Percentiles rank a stretch among this genome's conserved stretches.
phyloP scores from a whole-genome alignment of 805 yeast genomes.

The Danielia oregonensis region DNA sequence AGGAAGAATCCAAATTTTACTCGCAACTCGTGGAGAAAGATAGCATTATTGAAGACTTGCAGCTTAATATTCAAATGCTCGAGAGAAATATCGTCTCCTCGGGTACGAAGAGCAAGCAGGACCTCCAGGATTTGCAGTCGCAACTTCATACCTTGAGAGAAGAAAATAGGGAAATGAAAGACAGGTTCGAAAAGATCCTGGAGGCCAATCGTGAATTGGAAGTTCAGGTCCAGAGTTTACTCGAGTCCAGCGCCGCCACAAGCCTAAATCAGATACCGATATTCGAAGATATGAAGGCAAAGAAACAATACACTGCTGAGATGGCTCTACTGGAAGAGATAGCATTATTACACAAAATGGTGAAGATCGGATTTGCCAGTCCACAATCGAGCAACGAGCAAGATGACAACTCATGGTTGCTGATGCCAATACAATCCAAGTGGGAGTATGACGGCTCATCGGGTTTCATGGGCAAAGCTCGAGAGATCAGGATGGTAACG shows the following conservation, averaged over 20 bases:
- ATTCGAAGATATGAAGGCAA: constrained; percentile 31
- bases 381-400: neutral
- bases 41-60: constrained; percentile 37
- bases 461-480: constrained; percentile 2
- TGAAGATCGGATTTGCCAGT: constrained; percentile 4
- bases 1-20: neutral
- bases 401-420: constrained; percentile 21
- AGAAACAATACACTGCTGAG: constrained; percentile 28
- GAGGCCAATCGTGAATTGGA: constrained; percentile 19
- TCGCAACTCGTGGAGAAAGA: constrained; percentile 8
- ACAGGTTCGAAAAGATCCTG: constrained; percentile 16
- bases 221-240: constrained; percentile 23
- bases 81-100: constrained; percentile 40
- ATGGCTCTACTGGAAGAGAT: constrained; percentile 44
- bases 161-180: constrained; percentile 16
- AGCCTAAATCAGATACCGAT: constrained; percentile 11
- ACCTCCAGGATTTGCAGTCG: constrained; percentile 14
- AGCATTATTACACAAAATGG: constrained; percentile 35
- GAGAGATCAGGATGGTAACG: neutral
- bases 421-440: constrained; percentile 3
- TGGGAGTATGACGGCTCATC: neutral
- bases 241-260: constrained; percentile 16
- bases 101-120: constrained; percentile 24
- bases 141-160: constrained; percentile 6
- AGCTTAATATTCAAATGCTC: constrained; percentile 42